A percentile compares a stretch with the other conserved stretches of the same genome.
phyloP scores from a whole-genome alignment of 73 alveolate species.

The Tetrahymena malaccensis region DNA sequence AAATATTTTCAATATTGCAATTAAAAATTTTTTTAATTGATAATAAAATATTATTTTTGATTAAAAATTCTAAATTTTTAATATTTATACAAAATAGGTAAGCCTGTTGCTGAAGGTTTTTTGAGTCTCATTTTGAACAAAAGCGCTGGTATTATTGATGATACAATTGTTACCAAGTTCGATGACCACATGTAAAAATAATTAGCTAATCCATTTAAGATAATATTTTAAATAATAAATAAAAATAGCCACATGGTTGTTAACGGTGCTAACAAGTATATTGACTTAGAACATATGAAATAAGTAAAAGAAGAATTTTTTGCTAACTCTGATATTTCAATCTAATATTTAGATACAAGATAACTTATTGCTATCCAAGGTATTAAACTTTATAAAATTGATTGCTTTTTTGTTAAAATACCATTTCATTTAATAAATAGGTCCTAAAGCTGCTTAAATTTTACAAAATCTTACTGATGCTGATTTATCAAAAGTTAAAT shows the following conservation, averaged over 20 bases:
- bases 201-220: neutral
- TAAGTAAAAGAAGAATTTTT: conserved; percentile 38
- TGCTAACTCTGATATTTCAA: conserved; percentile 36
- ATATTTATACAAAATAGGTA: neutral
- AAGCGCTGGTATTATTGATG: conserved; percentile 87
- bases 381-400: neutral
- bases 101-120: conserved; percentile 56
- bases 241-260: conserved; percentile 70
- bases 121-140: conserved; percentile 77
- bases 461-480: conserved; percentile 42
- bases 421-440: conserved; percentile 10
- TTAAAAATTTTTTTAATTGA: neutral
- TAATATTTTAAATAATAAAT: conserved; percentile 3
- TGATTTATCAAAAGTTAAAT: conserved; percentile 33
- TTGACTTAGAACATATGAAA: conserved; percentile 70
- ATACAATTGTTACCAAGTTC: conserved; percentile 61
- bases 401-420: neutral
- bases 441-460: conserved; percentile 61
- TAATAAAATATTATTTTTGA: too few species aligned
- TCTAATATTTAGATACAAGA: conserved; percentile 42
- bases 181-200: conserved; percentile 2
- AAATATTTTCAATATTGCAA: neutral
- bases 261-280: conserved; percentile 89
- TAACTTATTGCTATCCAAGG: conserved; percentile 49
- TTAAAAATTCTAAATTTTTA: too few species aligned